Evolutionary conservation across 192 early-diverging fungal genomes (phyloP), one percentile per base, ranked within the genome.

Genomic region (Backusella liffmaniae): DNA sequence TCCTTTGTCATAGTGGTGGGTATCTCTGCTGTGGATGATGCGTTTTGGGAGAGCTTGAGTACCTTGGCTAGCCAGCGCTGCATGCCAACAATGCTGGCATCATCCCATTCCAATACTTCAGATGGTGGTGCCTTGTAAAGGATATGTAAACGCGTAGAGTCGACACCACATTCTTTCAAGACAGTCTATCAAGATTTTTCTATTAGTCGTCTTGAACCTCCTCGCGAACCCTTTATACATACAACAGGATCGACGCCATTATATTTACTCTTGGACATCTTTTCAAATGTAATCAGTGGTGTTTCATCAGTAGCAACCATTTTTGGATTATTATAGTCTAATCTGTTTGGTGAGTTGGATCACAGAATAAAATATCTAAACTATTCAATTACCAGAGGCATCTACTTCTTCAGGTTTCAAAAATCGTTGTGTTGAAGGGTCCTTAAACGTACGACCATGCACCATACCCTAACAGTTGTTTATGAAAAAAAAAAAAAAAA

Each of bases 241-340:
- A 89, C 89, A 49, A 84, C 81, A 3, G 97, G 97, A 75, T 97
- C 92, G 5, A 96, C 91, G 44, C 97, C 97, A 73, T 99, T 99
- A 79, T 91, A 92, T 84, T 99, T 99, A 51, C 94, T 95, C 81
- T 97, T 99, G 74, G 93, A 95, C 97, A 99, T 99, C 76, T 99
- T 99, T 78, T 99, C 97, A 76, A 87, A 95, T 34, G 91, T 86
- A 29, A 89, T 79, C 5, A 80, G 72, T 0, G 93, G 88, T 10
- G 68, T 23, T 62, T 88, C 67, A 67, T 92, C 92, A 5, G 92
- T 93, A 5, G 80, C 78, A n/a, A 80, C 85, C 18, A 95, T 86
- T 29, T 86, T 84, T 1, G 92, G 91, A 3, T 83, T 75, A 8
- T 34, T 56, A 37, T 82, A 72, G 72, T 86, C 83, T 76, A 73